Base-by-base conservation (phyloP, 1,284 basidiomycete species). In the Leccinum pachyderme region DNA sequence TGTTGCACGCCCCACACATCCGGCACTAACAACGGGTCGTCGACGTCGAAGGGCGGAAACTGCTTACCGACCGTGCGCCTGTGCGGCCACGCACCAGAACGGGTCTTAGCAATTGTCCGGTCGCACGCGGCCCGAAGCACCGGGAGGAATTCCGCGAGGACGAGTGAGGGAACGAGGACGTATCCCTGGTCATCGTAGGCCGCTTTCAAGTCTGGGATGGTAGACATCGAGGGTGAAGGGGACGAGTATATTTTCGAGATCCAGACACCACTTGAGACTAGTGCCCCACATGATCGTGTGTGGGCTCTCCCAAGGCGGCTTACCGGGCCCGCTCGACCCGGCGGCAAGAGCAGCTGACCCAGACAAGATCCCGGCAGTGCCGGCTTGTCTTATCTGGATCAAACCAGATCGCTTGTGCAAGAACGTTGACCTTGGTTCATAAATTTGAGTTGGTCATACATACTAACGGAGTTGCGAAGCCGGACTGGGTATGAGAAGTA, bases 1-100 rank as follows among this genome's bases (percentile, higher is more conserved):
- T 91, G 87, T 63, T 91, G 89, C 7, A 90, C 83, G 2, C 89
- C 89, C 89, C 91, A 93, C 4, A 83, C 83, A 68, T 92, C 89
- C 1, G 79, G 77, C 49, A 79, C 71, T 5, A 37, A 37, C 35
- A 18, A 37, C 33, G 77, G 76, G 31, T 80, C 44, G 39, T 61
- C 60, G 49, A 25, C 72, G 49, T 78, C 82, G 64, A 79, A 93
- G 0, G 91, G 91, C 1, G 91, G 91, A 61, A 93, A 93, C 66
- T 91, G 89, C 59, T 86, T 87, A 12, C 91, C 91, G 12, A 93
- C 88, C 1, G 85, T 83, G 45, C 91, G 81, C 2, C 86, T 77
- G 61, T 88, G 77, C 0, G 80, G 73, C 91, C 90, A 93, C 7
- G 71, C 59, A 4, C 87, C 87, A 0, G 73, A 56, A 13, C 90